Evolutionary conservation across 257 asterid species (phyloP), one percentile per base, ranked within the genome.

Genomic region (Petunia secreta): DNA sequence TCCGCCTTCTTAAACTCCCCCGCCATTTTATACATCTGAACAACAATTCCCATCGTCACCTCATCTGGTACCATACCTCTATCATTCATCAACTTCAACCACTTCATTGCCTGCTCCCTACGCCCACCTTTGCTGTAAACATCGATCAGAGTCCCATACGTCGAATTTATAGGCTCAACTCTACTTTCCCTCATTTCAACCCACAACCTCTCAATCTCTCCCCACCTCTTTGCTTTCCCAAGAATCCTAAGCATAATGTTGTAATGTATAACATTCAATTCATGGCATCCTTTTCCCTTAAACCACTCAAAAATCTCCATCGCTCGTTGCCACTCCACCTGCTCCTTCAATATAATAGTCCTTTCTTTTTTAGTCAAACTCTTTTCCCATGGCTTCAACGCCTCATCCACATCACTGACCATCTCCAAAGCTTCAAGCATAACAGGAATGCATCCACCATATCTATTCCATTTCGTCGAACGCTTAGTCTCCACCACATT

Each of bases 131-230:
- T 96, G 81, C 93, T 78, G 78, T 89, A 89, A 58, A 92, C 97
- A 85, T 96, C 99, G 41, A 94, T 96, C 84, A 96, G 81, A 75
- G 98, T 96, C 2, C 99, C 99, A 78, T 96, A 96, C 0, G 97
- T 96, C 39, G 99, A 96, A 77, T 91, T 96, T 58, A 96, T 85
- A 0, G 92, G 92, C 82, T 88, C 84, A 69, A 94, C 85, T 40
- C 83, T 84, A 68, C 46, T 89, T 85, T 75, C 82, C 69, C 46
- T 83, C 99, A 96, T 96, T 82, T 96, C 98, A 7, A 65, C 84
- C 87, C 90, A 94, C 87, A 96, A 58, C 54, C 83, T 75, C 89
- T 94, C 92, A 34, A 94, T 87, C 85, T 87, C 95, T 43, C 77
- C 65, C 98, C 98, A 96, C 79, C 87, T 85, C 63, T 78, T 83